Evolutionary conservation across 306 rosid genomes (phyloP), one percentile per base, ranked within the genome.

Genomic region (Vachellia pachyceras): DNA sequence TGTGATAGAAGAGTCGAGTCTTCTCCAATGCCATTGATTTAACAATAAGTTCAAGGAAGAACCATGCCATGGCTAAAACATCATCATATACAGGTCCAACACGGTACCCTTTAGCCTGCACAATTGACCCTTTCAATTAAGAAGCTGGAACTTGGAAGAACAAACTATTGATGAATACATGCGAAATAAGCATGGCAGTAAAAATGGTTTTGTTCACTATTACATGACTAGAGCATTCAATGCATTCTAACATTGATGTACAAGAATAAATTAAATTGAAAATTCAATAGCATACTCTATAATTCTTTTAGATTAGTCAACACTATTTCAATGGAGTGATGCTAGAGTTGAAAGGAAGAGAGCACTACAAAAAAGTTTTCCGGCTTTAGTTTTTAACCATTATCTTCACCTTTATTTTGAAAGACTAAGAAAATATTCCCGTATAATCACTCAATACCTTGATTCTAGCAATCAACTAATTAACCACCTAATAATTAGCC

Each of bases 1-100:
- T 89, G 50, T 95, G 98, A 88, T 90, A 93, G 83, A 90, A 95
- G 72, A 95, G 94, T 61, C 98, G 97, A 78, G 92, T 89, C 85
- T 93, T 95, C 86, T 95, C 99, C 85, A 95, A 84, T 63, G 93
- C 99, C 98, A 95, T 93, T 72, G 99, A 95, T 84, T 95, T 95
- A 84, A 92, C 99, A 95, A 93, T 89, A 58, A 95, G 89, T 88
- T 95, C 99, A 80, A 95, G 93, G 84, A 95, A 95, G 86, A 95
- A 93, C 99, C 99, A 95, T 50, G 97, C 96, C 99, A 95, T 95
- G 71, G 99, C 98, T 86, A 95, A 85, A 86, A 95, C 98, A 85
- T 95, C 99, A 87, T 93, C 99, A 80, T 95, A 95, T 23, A 95
- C 99, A 37, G 99, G 99, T 79, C 99, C 99, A 82, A 95, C 99